phyloP scores from a whole-genome alignment of 2,329 filamentous ascomycete genomes.

The Fusarium sterilihyphosum region DNA sequence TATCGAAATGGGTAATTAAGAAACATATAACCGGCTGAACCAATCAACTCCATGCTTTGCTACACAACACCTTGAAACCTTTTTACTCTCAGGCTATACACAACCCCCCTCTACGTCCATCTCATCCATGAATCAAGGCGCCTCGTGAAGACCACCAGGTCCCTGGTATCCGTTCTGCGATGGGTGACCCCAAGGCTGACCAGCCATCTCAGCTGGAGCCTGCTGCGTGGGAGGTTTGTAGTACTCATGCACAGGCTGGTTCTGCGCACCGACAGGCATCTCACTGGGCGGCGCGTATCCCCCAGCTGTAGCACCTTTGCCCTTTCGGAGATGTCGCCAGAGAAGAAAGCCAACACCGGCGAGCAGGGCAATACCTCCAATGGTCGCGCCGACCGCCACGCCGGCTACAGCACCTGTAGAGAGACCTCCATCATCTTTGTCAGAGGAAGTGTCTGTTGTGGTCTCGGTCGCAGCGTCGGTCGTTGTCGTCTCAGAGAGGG shows the following conservation, averaged over 20 bases:
- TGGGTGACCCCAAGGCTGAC: constrained; percentile 19
- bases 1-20: constrained; percentile 1
- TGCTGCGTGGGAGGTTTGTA: constrained; percentile 18
- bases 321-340: constrained; percentile 33
- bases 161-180: constrained; percentile 7
- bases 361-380: constrained; percentile 31
- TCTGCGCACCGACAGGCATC: constrained; percentile 1
- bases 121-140: neutral
- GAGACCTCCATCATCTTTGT: neutral
- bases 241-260: constrained; percentile 19
- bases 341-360: constrained; percentile 34
- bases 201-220: constrained; percentile 18
- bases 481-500: constrained; percentile 6
- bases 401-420: constrained; percentile 40
- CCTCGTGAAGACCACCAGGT: constrained; percentile 26
- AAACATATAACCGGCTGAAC: neutral
- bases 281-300: constrained; percentile 4
- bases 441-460: neutral
- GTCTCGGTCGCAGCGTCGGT: neutral
- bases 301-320: neutral
- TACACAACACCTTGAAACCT: neutral
- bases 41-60: constrained; percentile 23
- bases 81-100: neutral
- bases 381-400: constrained; percentile 37
- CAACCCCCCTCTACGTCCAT: neutral